Evolutionary conservation across 2,329 filamentous ascomycete species (phyloP).

Genomic region (Ophiognomonia clavigignenti-juglandacearum): DNA sequence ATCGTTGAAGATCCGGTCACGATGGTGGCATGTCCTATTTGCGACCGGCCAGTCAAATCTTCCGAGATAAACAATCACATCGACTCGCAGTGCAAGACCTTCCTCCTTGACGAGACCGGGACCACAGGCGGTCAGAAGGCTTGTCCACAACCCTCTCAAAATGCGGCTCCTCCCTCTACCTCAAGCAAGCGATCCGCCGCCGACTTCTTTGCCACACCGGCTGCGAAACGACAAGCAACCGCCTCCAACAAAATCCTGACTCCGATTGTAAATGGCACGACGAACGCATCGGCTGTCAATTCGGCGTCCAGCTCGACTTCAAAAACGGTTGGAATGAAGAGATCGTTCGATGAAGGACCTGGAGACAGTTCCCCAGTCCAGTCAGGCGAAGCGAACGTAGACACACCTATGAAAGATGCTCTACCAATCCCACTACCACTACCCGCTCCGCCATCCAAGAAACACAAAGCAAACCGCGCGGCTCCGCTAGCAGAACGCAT

Average conservation of each 20-base stretch:
- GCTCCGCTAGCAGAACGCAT: slow-evolving; percentile 92
- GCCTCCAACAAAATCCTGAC: slow-evolving; percentile 26
- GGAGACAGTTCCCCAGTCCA: slow-evolving; percentile 25
- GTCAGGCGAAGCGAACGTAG: slow-evolving; percentile 17
- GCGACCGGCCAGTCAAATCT: slow-evolving; percentile 66
- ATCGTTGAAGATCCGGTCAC: too few species aligned
- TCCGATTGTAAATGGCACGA: slow-evolving; percentile 29
- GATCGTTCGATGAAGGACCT: slow-evolving; percentile 51
- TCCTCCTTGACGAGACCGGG: slow-evolving; percentile 51
- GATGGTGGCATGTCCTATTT: slow-evolving; percentile 75
- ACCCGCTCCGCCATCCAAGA: slow-evolving; percentile 49
- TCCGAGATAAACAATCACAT: slow-evolving; percentile 84
- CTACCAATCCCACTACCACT: slow-evolving; percentile 11
- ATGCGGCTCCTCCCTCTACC: slow-evolving; percentile 25
- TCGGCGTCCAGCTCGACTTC: slow-evolving; percentile 3
- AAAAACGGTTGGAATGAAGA: slow-evolving; percentile 39
- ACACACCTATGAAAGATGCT: slow-evolving; percentile 22
- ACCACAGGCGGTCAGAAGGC: slow-evolving; percentile 15
- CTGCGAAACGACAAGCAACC: slow-evolving; percentile 48
- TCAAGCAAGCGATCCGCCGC: slow-evolving; percentile 52
- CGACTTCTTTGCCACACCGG: slow-evolving; percentile 58
- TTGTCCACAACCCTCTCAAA: slow-evolving; percentile 3
- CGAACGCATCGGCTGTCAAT: slow-evolving; percentile 2
- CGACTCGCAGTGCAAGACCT: slow-evolving; percentile 72
- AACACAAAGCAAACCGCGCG: slow-evolving; percentile 62